Evolutionary conservation across 371 early-diverging fungal species (phyloP).

Genomic region (Saksenaea oblongispora): DNA sequence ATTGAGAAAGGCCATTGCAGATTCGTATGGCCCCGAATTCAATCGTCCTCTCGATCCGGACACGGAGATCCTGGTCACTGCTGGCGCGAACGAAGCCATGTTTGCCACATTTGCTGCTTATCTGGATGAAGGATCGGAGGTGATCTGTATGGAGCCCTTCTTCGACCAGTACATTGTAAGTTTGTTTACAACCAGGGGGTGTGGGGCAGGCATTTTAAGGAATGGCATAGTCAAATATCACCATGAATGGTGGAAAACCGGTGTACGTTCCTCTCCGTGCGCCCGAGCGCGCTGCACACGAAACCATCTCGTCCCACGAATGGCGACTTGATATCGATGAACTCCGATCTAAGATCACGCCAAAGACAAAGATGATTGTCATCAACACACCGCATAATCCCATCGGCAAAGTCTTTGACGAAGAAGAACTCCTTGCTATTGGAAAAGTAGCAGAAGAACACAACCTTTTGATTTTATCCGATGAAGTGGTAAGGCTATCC

Average conservation of each 20-base stretch:
- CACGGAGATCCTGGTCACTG: constrained; percentile 85
- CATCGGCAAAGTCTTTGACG: constrained; percentile 84
- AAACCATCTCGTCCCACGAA: constrained; percentile 63
- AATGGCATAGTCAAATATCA: constrained; percentile 68
- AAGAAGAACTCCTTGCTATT: constrained; percentile 79
- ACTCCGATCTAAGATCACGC: constrained; percentile 75
- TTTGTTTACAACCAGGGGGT: constrained; percentile 2
- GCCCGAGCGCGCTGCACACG: constrained; percentile 45
- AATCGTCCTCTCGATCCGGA: constrained; percentile 72
- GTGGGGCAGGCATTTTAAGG: neutral
- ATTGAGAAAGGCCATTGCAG: constrained; percentile 77
- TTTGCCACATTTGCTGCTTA: constrained; percentile 78
- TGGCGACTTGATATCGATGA: constrained; percentile 89
- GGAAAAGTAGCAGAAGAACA: constrained; percentile 78
- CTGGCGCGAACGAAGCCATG: constrained; percentile 94
- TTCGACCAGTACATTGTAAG: constrained; percentile 92
- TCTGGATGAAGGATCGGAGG: constrained; percentile 82
- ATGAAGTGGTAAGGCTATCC: constrained; percentile 77
- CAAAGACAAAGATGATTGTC: constrained; percentile 85
- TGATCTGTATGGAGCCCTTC: constrained; percentile 91
- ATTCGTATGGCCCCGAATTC: constrained; percentile 73
- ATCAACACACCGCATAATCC: constrained; percentile 98
- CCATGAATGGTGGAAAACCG: constrained; percentile 88
- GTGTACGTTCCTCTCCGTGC: constrained; percentile 82
- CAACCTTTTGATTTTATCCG: constrained; percentile 88